Conservation (phyloP, 345 rosid genomes). For the Salix brachista region DNA sequence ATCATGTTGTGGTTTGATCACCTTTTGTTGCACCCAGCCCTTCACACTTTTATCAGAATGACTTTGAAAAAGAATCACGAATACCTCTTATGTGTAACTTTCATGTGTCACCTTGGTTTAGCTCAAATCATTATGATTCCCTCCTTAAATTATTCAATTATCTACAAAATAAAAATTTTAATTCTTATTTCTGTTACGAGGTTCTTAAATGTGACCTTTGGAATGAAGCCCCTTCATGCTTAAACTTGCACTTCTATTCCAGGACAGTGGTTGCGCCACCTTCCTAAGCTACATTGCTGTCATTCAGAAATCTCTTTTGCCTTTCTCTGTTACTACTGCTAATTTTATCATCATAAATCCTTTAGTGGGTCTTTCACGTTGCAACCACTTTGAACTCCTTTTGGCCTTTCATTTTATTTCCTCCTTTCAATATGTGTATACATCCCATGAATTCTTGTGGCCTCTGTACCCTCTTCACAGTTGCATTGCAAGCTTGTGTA, state of each 20-base stretch:
- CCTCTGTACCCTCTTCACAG: conserved; percentile 81
- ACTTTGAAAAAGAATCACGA: conserved; percentile 17
- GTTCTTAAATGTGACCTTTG: conserved; percentile 9
- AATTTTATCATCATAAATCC: conserved; percentile 28
- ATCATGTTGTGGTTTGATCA: conserved; percentile 23
- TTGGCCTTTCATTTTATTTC: conserved; percentile 80
- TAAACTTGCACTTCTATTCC: conserved; percentile 34
- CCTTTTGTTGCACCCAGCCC: conserved; percentile 18
- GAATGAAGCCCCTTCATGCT: conserved; percentile 33
- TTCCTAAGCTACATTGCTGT: conserved; percentile 43
- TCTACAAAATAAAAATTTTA: conserved; percentile 5
- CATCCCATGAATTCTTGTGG: conserved; percentile 85
- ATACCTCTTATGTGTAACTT: neutral
- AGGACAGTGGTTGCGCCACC: conserved; percentile 42
- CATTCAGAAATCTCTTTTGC: conserved; percentile 39
- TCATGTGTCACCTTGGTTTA: conserved; percentile 8
- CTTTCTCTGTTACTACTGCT: conserved; percentile 40
- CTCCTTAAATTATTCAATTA: conserved; percentile 4
- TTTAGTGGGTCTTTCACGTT: conserved; percentile 29
- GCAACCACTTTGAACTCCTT: conserved; percentile 51
- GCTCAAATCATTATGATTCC: conserved; percentile 19
- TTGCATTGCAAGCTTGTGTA: conserved; percentile 70
- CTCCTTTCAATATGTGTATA: conserved; percentile 59
- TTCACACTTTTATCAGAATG: conserved; percentile 12
- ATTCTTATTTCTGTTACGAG: conserved; percentile 14